These are phyloP conservation scores for Bondarzewia mesenterica DNA, from an alignment of 1,284 basidiomycete genomes.

Conservation along the genomic window DNA sequence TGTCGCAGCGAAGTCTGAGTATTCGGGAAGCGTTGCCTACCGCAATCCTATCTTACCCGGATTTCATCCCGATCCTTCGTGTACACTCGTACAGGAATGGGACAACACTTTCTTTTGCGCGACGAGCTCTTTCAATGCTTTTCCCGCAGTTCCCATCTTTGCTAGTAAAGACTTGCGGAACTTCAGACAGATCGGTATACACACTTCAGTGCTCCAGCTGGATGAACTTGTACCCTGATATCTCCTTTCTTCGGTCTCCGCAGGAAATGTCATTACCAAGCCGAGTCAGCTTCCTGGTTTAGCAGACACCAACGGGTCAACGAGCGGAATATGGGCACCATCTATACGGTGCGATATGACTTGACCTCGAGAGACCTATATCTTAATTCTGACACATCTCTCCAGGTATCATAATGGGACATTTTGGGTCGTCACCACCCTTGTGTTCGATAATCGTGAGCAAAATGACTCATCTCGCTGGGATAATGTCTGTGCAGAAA, in stretches of 20 bases:
- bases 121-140: conserved; percentile 17
- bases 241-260: not conserved
- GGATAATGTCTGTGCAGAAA: conserved; percentile 22
- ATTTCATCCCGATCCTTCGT: conserved; percentile 12
- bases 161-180: conserved; percentile 16
- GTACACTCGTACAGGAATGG: conserved; percentile 6
- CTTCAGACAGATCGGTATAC: conserved; percentile 18
- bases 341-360: conserved; percentile 7
- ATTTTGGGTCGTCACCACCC: conserved; percentile 26
- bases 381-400: not conserved
- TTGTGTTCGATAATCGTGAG: conserved; percentile 22
- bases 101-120: conserved; percentile 10
- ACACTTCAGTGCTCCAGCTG: not conserved
- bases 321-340: conserved; percentile 19
- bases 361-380: too few relatives aligned
- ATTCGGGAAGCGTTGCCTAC: not conserved
- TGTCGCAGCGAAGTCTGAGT: not conserved
- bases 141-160: conserved; percentile 18
- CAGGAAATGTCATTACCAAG: conserved; percentile 17
- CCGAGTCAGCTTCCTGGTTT: conserved; percentile 16
- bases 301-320: conserved; percentile 14
- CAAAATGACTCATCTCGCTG: conserved; percentile 21
- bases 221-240: not conserved
- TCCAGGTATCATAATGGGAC: conserved; percentile 10
- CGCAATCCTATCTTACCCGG: conserved; percentile 9